These are phyloP conservation scores for Acephala macrosclerotiorum DNA, from an alignment of 2,329 filamentous ascomycete genomes.

Conservation along the genomic window DNA sequence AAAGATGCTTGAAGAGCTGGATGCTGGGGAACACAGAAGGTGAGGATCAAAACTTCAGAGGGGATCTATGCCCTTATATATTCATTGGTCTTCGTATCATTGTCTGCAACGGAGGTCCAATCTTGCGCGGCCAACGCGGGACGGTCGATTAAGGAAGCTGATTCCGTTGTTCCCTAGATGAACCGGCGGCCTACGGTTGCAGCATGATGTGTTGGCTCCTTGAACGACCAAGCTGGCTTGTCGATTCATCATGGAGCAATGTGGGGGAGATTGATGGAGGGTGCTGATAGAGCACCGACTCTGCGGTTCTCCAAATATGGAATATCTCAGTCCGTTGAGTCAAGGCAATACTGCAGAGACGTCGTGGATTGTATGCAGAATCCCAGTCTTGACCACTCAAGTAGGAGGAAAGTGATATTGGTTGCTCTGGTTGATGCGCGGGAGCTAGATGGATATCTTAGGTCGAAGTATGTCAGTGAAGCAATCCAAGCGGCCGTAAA, in stretches of 20 bases:
- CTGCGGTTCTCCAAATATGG: not conserved
- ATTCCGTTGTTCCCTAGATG: constrained; percentile 15
- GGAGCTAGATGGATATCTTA: too few species aligned
- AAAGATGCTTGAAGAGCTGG: constrained; percentile 19
- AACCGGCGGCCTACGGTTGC: not conserved
- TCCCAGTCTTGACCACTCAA: too few species aligned
- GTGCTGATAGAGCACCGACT: not conserved
- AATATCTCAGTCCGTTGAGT: not conserved
- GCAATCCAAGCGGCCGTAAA: too few species aligned
- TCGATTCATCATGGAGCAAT: constrained; percentile 1
- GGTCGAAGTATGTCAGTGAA: too few species aligned
- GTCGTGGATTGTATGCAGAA: too few species aligned
- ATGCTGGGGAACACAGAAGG: constrained; percentile 14
- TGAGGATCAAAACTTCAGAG: constrained; percentile 15
- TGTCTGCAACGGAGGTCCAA: constrained; percentile 15
- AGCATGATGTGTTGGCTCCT: too few species aligned
- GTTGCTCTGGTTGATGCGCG: too few species aligned
- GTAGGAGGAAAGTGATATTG: too few species aligned
- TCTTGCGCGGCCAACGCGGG: constrained; percentile 23
- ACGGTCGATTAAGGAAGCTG: constrained; percentile 23
- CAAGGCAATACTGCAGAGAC: too few species aligned
- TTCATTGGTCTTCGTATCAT: constrained; percentile 16
- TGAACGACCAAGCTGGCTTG: constrained; percentile 18
- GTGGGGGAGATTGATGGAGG: constrained; percentile 16
- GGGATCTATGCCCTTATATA: constrained; percentile 22